Conservation (phyloP, 129 eudicot species). For the Tagetes erecta region DNA sequence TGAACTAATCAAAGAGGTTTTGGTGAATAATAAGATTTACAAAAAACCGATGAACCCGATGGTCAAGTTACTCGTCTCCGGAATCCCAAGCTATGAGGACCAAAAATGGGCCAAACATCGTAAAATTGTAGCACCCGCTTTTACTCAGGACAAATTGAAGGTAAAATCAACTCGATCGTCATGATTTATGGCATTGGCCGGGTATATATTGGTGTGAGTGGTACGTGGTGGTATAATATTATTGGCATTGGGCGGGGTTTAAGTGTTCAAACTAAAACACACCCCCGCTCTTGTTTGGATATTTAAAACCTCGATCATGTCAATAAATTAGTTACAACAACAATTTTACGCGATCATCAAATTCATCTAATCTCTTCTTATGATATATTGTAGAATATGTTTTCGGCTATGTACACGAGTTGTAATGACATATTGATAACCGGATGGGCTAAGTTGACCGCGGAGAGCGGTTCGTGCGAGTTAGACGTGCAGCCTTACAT, state of each 20-base stretch:
- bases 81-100: constrained; percentile 57
- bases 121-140: constrained; percentile 65
- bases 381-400: constrained; percentile 43
- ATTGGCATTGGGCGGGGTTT: too few species aligned
- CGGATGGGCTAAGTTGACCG: constrained; percentile 49
- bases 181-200: too few species aligned
- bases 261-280: too few species aligned
- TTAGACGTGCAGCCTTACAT: constrained; percentile 59
- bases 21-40: constrained; percentile 47
- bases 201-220: too few species aligned
- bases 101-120: constrained; percentile 82
- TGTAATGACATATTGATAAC: constrained; percentile 51
- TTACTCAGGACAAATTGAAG: constrained; percentile 59
- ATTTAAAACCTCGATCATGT: too few species aligned
- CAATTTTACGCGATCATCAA: background rate
- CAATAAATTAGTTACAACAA: background rate
- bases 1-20: constrained; percentile 55
- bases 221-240: too few species aligned
- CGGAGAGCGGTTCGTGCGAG: constrained; percentile 36
- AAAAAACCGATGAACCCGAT: constrained; percentile 67
- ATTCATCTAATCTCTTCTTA: background rate
- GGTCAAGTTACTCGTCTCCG: constrained; percentile 44
- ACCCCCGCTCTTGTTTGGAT: too few species aligned
- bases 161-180: constrained; percentile 16
- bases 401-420: constrained; percentile 58